Conservation (phyloP, 108 stramenopile genomes). For the Parietichytrium sp. region DNA sequence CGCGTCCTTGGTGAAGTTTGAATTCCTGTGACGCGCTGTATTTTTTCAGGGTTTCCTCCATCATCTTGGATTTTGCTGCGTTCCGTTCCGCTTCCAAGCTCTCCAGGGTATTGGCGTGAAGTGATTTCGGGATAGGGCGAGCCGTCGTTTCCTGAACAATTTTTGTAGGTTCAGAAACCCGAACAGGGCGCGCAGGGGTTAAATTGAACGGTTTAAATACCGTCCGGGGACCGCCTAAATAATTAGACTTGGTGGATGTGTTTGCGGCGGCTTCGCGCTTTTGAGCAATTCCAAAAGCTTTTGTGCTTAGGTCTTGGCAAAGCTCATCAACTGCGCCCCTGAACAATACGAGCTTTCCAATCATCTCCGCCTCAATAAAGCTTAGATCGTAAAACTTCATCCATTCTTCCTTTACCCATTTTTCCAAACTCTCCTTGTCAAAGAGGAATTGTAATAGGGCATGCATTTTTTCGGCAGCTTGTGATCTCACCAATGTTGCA, state of each 20-base stretch:
- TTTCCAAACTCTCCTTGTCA: constrained; percentile 38
- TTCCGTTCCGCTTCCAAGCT: constrained; percentile 45
- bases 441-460: constrained; percentile 53
- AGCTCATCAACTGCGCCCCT: neutral
- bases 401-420: constrained; percentile 39
- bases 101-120: constrained; percentile 35
- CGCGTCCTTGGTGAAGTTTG: neutral
- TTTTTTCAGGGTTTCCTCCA: constrained; percentile 19
- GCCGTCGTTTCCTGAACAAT: constrained; percentile 49
- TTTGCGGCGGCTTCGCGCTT: neutral
- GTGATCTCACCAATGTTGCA: constrained; percentile 17
- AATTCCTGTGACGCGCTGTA: neutral
- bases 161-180: constrained; percentile 60
- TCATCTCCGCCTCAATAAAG: neutral
- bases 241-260: too few species aligned
- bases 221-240: constrained; percentile 45
- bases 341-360: neutral
- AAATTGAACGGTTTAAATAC: constrained; percentile 45
- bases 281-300: neutral
- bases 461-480: constrained; percentile 60
- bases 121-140: constrained; percentile 30
- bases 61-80: constrained; percentile 36
- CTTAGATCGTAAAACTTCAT: constrained; percentile 20
- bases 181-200: constrained; percentile 43
- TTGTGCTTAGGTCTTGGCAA: neutral